Base-by-base conservation (phyloP, 257 asterid genomes). In the Linaria vulgaris region DNA sequence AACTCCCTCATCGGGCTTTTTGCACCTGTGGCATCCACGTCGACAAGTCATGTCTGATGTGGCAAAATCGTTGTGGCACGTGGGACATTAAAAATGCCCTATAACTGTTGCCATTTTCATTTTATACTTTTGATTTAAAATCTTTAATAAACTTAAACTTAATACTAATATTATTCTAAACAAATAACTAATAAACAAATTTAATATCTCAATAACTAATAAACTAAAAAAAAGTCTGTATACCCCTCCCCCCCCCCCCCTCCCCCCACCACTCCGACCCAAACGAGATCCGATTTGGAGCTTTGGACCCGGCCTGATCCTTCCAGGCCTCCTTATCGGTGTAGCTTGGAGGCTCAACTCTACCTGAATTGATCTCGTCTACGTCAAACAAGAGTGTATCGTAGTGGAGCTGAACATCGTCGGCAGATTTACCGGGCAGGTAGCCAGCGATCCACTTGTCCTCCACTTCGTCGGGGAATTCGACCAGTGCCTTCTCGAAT, bases 171-270 rank as follows among this genome's bases (percentile, higher is more conserved):
- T n/a, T n/a, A n/a, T n/a, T n/a, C n/a, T n/a, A n/a, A n/a, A n/a
- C n/a, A n/a, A n/a, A n/a, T n/a, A n/a, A n/a, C n/a, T n/a, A n/a
- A n/a, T n/a, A n/a, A n/a, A n/a, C n/a, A n/a, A n/a, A n/a, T n/a
- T n/a, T n/a, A n/a, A n/a, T n/a, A n/a, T n/a, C n/a, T n/a, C n/a
- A n/a, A n/a, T n/a, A n/a, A n/a, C n/a, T n/a, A n/a, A n/a, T n/a
- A 30, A 30, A 30, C 5, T 3, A 6, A 6, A 6, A 6, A 30
- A 34, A 34, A 15, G 82, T 92, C 85, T 82, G 82, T 89, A 95
- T 54, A 86, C 96, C 30, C 84, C 94, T 67, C 84, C 94, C 0
- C 94, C 79, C 95, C 96, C 96, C 96, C n/a, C 79, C 79, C 49
- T 77, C 79, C 70, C 95, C 77, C 37, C 30, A 19, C 78, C 79